Base-by-base conservation (phyloP, 805 yeast genomes). In the Hanseniaspora taiwanica region DNA sequence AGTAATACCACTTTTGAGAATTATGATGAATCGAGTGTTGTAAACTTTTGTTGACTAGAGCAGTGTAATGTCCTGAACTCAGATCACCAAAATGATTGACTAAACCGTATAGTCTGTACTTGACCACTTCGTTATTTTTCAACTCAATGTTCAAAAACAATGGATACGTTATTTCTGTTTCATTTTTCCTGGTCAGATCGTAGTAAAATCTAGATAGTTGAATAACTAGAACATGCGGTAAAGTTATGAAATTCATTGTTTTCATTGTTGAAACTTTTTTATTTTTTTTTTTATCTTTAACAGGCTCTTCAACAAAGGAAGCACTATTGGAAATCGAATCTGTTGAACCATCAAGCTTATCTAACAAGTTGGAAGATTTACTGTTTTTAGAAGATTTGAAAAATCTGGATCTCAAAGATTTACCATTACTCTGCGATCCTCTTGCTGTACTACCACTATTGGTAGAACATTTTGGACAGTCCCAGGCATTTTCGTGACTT, bases 171-270 rank as follows among this genome's bases (percentile, higher is more conserved):
- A 78, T 69, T 16, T 62, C 58, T 1, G 76, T 65, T 39, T 67
- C 53, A 44, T 66, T 65, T 48, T 75, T 74, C 50, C 74, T 75
- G 1, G 76, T 69, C 32, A 76, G 55, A 46, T 69, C 72, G 50
- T 64, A 69, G 52, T 50, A 59, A 59, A 89, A 89, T 48, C 98
- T 65, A 46, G 93, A 86, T 46, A 89, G 69, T 56, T 89, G 95
- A 35, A 89, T 73, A 18, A 89, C 78, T 43, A 89, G 65, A 2
- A 82, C 70, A 35, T 73, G 76, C 1, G 98, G 97, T 27, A 89
- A 61, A 35, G 89, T 65, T 2, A 94, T 77, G 37, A 89, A 83
- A 25, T 72, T 68, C 44, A 87, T 64, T 17, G 76, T 69, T 56
- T 91, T 89, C 16, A 80, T 65, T 38, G 91, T 76, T 21, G 50